These are phyloP conservation scores for Pleurostoma richardsiae DNA, from an alignment of 2,329 filamentous ascomycete genomes.

Conservation along the genomic window DNA sequence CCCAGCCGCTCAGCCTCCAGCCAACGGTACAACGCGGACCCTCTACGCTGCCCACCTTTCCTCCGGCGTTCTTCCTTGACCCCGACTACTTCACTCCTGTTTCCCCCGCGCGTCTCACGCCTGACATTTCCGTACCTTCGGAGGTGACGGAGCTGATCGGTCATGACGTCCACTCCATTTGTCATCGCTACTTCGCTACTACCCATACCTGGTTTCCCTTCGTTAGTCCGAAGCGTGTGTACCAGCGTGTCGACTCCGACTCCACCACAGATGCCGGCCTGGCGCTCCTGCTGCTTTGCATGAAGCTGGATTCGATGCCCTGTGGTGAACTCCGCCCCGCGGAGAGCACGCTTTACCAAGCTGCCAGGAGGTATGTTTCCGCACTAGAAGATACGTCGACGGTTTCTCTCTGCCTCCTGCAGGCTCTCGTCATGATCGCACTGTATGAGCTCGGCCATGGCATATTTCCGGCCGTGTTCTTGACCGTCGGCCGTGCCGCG, in stretches of 20 bases:
- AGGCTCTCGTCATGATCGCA: constrained; percentile 20
- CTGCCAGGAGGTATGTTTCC: constrained; percentile 9
- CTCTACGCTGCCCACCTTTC: constrained; percentile 2
- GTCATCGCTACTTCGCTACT: constrained; percentile 12
- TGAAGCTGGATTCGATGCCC: constrained; percentile 16
- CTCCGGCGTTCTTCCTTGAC: constrained; percentile 15
- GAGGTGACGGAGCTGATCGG: constrained; percentile 1
- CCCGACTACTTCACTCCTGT: constrained; percentile 12
- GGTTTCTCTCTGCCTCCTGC: constrained; percentile 17
- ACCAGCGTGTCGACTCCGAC: constrained; percentile 1
- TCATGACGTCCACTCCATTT: constrained; percentile 3
- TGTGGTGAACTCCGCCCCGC: constrained; percentile 1
- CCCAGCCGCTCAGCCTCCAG: too few relatives aligned
- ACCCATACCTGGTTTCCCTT: constrained; percentile 17
- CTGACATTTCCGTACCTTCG: not conserved
- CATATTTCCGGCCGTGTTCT: constrained; percentile 24
- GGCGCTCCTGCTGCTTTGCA: constrained; percentile 14
- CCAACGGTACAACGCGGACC: not conserved
- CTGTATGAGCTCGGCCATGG: constrained; percentile 27
- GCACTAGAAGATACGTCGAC: constrained; percentile 14
- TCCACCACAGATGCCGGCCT: constrained; percentile 4
- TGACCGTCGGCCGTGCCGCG: constrained; percentile 17
- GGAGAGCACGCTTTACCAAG: constrained; percentile 6
- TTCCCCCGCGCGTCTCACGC: constrained; percentile 1
- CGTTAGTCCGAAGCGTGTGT: constrained; percentile 13